Base-by-base conservation (phyloP, 257 asterid species). In the Lavandula angustifolia region DNA sequence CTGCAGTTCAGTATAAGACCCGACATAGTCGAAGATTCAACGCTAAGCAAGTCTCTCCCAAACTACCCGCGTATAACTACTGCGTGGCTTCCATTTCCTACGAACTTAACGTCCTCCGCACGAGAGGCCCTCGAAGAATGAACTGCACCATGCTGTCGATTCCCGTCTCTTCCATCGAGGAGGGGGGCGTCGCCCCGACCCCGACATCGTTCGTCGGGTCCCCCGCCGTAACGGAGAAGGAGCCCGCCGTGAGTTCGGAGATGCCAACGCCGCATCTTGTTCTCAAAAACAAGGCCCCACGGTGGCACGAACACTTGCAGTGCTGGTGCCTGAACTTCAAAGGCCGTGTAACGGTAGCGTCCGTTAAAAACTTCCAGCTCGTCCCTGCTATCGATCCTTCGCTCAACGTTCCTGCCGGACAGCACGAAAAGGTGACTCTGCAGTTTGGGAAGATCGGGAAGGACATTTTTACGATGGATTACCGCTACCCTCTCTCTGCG, bases 341-440 rank as follows among this genome's bases (percentile, higher is more conserved):
- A 78, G 98, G 98, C 43, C 87, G 98, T 12, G 98, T 91, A 3
- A 91, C 98, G 0, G 98, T 91, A 58, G 98, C 98, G n/a, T 91
- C 98, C 8, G 98, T 91, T 27, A 91, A 91, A 46, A 91, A 91
- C 57, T 91, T 91, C 80, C 96, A 86, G 85, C 98, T 91, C 8
- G 96, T 83, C 58, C 96, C 96, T 27, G 76, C 87, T 32, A 86
- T 80, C n/a, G 95, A 81, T 53, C 81, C 87, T 9, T 83, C 88
- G 4, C 76, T 73, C 40, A 79, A 88, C 14, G 2, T 91, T 37
- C 74, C 94, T 1, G 84, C 86, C 49, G 81, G 83, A 3, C 95
- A 86, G 47, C 95, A 84, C 64, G 98, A 91, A 5, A 91, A 83
- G 74, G 98, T 88, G 12, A 86, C 86, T 46, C 55, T 91, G 73